Evolutionary conservation across 2,329 filamentous ascomycete species (phyloP).

Genomic region (Rutstroemia sp.): DNA sequence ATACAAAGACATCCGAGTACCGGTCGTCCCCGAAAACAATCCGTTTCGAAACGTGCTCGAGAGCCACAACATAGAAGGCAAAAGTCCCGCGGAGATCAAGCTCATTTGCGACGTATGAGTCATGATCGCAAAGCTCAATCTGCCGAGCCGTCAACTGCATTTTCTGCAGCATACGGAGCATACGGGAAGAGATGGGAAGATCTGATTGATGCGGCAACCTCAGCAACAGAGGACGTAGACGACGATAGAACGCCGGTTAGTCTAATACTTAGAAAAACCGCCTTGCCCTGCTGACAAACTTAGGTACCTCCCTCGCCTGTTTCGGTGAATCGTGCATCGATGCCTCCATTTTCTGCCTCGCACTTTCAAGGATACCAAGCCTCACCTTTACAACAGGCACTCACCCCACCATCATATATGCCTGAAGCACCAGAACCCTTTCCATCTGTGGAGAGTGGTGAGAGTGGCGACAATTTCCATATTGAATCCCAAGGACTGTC

Average conservation of each 20-base stretch:
- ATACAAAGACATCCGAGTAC: constrained; percentile 67
- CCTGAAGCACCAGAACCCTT: constrained; percentile 69
- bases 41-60: constrained; percentile 70
- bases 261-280: constrained; percentile 15
- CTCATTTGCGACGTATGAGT: constrained; percentile 57
- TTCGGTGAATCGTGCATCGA: constrained; percentile 53
- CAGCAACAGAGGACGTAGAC: constrained; percentile 83
- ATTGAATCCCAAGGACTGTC: constrained; percentile 58
- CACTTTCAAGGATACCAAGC: constrained; percentile 72
- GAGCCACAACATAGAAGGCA: constrained; percentile 75
- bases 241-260: constrained; percentile 85
- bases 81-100: constrained; percentile 61
- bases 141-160: constrained; percentile 62
- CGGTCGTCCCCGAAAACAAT: constrained; percentile 74
- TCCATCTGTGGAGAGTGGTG: constrained; percentile 77
- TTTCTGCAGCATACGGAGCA: constrained; percentile 42
- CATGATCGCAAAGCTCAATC: constrained; percentile 78
- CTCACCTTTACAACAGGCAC: constrained; percentile 81
- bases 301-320: constrained; percentile 60
- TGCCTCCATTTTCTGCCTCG: constrained; percentile 52
- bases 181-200: constrained; percentile 88
- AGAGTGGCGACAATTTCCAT: constrained; percentile 65
- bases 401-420: constrained; percentile 71
- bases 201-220: constrained; percentile 88
- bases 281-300: constrained; percentile 20